Evolutionary conservation across 371 early-diverging fungal species (phyloP).

Genomic region (Apophysomyces ossiformis): DNA sequence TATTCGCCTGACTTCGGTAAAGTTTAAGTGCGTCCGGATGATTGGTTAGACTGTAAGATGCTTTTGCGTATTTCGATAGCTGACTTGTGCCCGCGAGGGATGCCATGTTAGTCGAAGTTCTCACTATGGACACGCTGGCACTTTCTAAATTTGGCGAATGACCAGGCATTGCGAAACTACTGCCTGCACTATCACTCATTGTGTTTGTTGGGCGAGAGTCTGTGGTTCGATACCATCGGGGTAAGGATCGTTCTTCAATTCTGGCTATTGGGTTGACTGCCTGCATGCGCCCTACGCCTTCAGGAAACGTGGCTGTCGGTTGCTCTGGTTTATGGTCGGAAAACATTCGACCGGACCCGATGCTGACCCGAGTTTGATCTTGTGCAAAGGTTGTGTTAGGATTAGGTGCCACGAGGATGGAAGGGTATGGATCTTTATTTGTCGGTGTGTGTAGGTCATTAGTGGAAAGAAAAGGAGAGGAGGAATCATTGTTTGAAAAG

Average conservation of each 20-base stretch:
- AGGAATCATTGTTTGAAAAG: conserved; percentile 19
- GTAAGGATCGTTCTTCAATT: background rate
- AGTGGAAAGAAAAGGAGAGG: conserved; percentile 9
- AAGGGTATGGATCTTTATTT: conserved; percentile 5
- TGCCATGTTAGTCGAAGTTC: conserved; percentile 8
- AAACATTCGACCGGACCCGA: background rate
- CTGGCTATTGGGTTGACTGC: conserved; percentile 2
- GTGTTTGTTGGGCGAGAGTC: conserved; percentile 1
- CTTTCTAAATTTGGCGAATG: conserved; percentile 5
- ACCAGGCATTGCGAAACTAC: background rate
- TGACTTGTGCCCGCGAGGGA: conserved; percentile 4
- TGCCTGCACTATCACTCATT: conserved; percentile 9
- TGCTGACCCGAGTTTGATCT: conserved; percentile 11
- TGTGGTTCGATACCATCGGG: conserved; percentile 7
- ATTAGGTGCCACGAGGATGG: background rate
- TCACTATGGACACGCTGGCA: conserved; percentile 15
- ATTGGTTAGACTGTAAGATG: conserved; percentile 59
- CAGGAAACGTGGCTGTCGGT: conserved; percentile 2
- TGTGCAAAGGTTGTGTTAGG: background rate
- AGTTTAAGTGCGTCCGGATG: conserved; percentile 54
- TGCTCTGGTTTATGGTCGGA: background rate
- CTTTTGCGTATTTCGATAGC: conserved; percentile 30
- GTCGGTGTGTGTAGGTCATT: conserved; percentile 2
- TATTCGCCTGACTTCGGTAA: conserved; percentile 73
- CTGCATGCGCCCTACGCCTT: background rate